A percentile compares a stretch with the other conserved stretches of the same genome.
These are phyloP conservation scores for Physcomitrium patens DNA, from an alignment of 225 moss, liverwort and hornwort genomes.

Conservation along the genomic window DNA sequence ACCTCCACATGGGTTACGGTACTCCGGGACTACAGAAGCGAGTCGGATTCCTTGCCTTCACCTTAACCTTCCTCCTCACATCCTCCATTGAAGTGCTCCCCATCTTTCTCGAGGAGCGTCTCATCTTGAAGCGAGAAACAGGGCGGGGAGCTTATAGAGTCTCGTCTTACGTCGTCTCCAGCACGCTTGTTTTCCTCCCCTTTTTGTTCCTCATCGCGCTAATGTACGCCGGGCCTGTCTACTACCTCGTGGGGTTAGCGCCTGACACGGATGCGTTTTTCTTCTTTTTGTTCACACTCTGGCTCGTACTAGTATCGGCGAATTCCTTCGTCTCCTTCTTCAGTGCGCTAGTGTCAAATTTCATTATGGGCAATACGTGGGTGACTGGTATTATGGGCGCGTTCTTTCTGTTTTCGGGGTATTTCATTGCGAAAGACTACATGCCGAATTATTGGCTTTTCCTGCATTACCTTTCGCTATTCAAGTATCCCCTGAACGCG, in stretches of 20 bases:
- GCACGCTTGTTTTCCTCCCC: slow-evolving; percentile 70
- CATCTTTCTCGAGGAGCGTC: slow-evolving; percentile 76
- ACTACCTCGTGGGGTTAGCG: slow-evolving; percentile 64
- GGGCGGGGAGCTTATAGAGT: slow-evolving; percentile 81
- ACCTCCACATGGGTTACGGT: slow-evolving; percentile 65
- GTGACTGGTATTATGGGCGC: slow-evolving; percentile 81
- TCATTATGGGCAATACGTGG: slow-evolving; percentile 78
- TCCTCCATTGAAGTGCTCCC: slow-evolving; percentile 82
- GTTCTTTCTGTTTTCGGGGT: slow-evolving; percentile 82
- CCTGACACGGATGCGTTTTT: slow-evolving; percentile 44
- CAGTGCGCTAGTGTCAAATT: slow-evolving; percentile 70
- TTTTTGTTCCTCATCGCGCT: slow-evolving; percentile 66
- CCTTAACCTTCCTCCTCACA: slow-evolving; percentile 75
- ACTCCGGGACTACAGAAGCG: slow-evolving; percentile 53
- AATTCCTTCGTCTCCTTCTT: slow-evolving; percentile 86
- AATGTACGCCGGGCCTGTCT: slow-evolving; percentile 62
- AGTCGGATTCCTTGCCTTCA: slow-evolving; percentile 74
- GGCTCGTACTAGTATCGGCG: slow-evolving; percentile 76
- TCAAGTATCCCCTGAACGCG: slow-evolving; percentile 80
- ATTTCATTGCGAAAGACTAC: slow-evolving; percentile 78
- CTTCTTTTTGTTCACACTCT: slow-evolving; percentile 74
- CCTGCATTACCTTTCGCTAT: slow-evolving; percentile 75
- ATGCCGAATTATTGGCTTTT: slow-evolving; percentile 79
- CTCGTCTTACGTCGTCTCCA: slow-evolving; percentile 76
- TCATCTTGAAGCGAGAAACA: slow-evolving; percentile 72